Evolutionary conservation across 306 rosid genomes (phyloP).

Genomic region (Gastrolobium villosum): DNA sequence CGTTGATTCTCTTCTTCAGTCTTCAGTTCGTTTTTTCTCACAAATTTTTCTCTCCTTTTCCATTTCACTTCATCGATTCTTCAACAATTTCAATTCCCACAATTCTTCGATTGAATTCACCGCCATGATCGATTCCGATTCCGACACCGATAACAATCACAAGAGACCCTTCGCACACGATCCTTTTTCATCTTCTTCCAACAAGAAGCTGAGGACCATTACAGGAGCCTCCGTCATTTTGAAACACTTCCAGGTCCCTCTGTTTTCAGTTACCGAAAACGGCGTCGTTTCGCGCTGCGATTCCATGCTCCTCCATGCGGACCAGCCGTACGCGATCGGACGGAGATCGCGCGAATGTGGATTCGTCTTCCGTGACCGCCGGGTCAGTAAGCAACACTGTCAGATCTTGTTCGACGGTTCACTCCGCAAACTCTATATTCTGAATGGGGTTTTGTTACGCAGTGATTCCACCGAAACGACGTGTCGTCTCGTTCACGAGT

Average conservation of each 20-base stretch:
- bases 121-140: constrained; percentile 38
- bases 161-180: constrained; percentile 43
- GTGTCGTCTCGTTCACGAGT: constrained; percentile 46
- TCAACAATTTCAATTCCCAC: background rate
- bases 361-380: constrained; percentile 66
- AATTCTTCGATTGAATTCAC: constrained; percentile 1
- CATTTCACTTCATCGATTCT: background rate
- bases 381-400: constrained; percentile 74
- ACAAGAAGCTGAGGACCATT: background rate
- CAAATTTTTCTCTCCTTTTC: background rate
- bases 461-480: background rate
- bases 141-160: background rate
- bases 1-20: background rate
- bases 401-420: constrained; percentile 67
- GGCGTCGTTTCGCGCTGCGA: constrained; percentile 43
- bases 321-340: constrained; percentile 66
- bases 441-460: constrained; percentile 49
- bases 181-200: background rate
- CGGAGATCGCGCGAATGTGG: constrained; percentile 55
- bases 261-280: constrained; percentile 41
- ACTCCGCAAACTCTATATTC: constrained; percentile 62
- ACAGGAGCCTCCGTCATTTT: constrained; percentile 45
- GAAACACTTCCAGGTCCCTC: constrained; percentile 58
- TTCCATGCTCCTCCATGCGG: constrained; percentile 55
- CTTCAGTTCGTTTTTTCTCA: background rate